Evolutionary conservation across 164 flowering plant genomes (phyloP).

Genomic region (Tinospora cordifolia): DNA sequence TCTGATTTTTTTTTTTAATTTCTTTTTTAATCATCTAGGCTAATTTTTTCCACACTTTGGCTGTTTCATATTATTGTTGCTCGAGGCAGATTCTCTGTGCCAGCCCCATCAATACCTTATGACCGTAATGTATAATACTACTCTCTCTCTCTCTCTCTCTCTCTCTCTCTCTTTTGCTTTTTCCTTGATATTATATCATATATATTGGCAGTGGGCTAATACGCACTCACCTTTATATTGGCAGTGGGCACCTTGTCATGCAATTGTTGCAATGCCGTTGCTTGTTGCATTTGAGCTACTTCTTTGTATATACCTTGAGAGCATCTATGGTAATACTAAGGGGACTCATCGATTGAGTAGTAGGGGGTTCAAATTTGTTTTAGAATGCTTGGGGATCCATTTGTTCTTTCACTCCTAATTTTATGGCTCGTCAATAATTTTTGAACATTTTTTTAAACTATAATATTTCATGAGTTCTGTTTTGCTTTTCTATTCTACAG

Average conservation of each 20-base stretch:
- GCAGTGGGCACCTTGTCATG: slow-evolving; percentile 99
- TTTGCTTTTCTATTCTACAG: slow-evolving; percentile 22
- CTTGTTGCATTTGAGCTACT: slow-evolving; percentile 84
- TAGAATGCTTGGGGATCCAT: background rate
- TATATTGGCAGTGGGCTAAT: background rate
- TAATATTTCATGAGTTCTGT: background rate
- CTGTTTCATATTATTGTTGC: slow-evolving; percentile 77
- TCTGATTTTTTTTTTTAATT: background rate
- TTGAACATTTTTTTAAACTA: too few species aligned
- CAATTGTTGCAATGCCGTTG: slow-evolving; percentile 75
- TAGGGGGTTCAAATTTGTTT: background rate
- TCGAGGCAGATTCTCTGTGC: slow-evolving; percentile 85
- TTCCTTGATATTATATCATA: background rate
- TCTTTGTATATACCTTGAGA: slow-evolving; percentile 82
- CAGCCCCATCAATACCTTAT: slow-evolving; percentile 83
- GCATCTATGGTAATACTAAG: slow-evolving; percentile 47
- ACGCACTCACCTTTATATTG: slow-evolving; percentile 18
- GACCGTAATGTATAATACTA: slow-evolving; percentile 65
- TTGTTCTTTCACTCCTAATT: background rate
- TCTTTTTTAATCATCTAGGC: slow-evolving; percentile 37
- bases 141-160: background rate
- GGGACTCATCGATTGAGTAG: background rate
- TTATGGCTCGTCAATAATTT: background rate
- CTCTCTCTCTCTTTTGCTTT: background rate
- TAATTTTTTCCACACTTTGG: slow-evolving; percentile 67